Percentiles rank a stretch among this genome's conserved stretches.
phyloP scores from a whole-genome alignment of 2,329 filamentous ascomycete genomes.

The Seiridium unicorne region DNA sequence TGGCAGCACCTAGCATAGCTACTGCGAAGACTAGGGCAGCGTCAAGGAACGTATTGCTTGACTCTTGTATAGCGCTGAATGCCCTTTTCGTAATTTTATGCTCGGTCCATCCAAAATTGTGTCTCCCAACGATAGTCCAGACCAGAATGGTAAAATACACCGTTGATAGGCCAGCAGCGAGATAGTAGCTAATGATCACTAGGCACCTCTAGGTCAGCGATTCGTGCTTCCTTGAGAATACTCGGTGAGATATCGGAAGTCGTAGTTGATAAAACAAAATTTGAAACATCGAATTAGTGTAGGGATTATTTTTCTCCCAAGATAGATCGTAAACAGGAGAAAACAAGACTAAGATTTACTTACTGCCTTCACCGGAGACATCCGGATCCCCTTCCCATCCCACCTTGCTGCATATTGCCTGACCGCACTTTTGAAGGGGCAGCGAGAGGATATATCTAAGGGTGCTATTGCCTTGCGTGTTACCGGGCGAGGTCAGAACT shows the following conservation, averaged over 20 bases:
- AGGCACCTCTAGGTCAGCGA: too few relatives aligned
- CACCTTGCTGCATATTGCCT: background rate
- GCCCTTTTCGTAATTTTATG: conserved; percentile 1
- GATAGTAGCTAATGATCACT: background rate
- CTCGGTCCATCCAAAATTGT: background rate
- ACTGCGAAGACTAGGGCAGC: conserved; percentile 17
- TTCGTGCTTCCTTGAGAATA: too few relatives aligned
- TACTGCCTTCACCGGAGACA: background rate
- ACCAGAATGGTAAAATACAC: background rate
- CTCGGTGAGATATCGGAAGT: too few relatives aligned
- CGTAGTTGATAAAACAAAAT: too few relatives aligned
- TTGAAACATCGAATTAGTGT: too few relatives aligned
- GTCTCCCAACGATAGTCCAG: background rate
- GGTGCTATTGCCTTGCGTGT: background rate
- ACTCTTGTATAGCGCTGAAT: conserved; percentile 26
- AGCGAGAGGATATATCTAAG: background rate
- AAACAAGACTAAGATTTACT: too few relatives aligned
- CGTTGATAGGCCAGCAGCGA: background rate
- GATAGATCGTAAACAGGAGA: too few relatives aligned
- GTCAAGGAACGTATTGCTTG: conserved; percentile 14
- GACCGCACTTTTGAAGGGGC: background rate
- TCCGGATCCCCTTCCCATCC: background rate
- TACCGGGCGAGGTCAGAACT: background rate
- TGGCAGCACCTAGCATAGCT: conserved; percentile 16
- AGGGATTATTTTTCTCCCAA: too few relatives aligned